Conservation (phyloP, 2,329 filamentous ascomycete genomes). For the Calonectria crousiana region DNA sequence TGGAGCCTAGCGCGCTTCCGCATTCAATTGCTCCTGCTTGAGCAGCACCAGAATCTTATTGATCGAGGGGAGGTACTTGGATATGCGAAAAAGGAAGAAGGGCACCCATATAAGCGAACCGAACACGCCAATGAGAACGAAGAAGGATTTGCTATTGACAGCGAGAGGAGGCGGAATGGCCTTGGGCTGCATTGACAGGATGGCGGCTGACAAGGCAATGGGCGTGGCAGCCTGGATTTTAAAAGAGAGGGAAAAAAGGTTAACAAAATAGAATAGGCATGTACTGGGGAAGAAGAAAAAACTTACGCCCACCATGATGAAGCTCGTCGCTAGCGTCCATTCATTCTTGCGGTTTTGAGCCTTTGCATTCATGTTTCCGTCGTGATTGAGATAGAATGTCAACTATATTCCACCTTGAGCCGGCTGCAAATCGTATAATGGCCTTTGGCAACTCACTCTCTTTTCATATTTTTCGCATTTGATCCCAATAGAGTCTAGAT, state of each 20-base stretch:
- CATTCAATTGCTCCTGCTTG: background rate
- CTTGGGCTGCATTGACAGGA: background rate
- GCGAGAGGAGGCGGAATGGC: background rate
- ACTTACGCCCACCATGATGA: background rate
- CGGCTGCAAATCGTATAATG: background rate
- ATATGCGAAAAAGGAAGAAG: background rate
- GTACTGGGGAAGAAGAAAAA: background rate
- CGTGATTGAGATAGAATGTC: background rate
- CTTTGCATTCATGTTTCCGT: background rate
- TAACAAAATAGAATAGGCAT: background rate
- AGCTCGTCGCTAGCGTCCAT: background rate
- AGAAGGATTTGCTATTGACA: background rate
- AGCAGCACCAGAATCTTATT: background rate
- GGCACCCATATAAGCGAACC: background rate
- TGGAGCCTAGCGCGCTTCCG: background rate
- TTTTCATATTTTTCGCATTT: background rate
- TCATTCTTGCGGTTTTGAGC: background rate
- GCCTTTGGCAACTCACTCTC: background rate
- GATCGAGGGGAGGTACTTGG: background rate
- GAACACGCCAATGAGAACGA: background rate
- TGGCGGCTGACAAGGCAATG: background rate
- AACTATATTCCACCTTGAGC: background rate
- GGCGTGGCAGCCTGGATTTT: background rate
- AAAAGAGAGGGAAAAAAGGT: background rate
- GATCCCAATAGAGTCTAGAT: background rate